Evolutionary conservation across 176 grass and related monocot species (phyloP).

Genomic region (Carex scoparia): DNA sequence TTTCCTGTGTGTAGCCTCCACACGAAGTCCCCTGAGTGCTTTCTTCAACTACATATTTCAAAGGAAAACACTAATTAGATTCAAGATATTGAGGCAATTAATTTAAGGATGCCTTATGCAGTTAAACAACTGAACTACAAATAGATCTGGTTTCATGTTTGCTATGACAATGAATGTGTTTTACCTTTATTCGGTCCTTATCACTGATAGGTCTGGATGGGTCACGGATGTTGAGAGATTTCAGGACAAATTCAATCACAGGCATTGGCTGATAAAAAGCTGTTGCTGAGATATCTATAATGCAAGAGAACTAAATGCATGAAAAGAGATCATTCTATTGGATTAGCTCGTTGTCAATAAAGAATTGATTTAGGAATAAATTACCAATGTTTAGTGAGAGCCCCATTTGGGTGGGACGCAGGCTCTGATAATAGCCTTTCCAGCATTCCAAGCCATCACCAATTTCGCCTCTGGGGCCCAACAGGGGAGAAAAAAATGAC

Average conservation of each 20-base stretch:
- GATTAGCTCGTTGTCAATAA: not conserved
- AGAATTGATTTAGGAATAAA: not conserved
- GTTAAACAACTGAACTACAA: not conserved
- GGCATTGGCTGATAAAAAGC: slow-evolving; percentile 68
- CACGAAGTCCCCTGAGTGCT: slow-evolving; percentile 49
- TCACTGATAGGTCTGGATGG: slow-evolving; percentile 37
- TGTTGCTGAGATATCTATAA: slow-evolving; percentile 76
- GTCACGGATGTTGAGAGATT: slow-evolving; percentile 44
- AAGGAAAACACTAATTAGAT: not conserved
- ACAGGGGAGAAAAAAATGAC: slow-evolving; percentile 73
- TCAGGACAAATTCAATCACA: slow-evolving; percentile 47
- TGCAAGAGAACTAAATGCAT: slow-evolving; percentile 2
- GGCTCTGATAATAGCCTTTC: slow-evolving; percentile 91
- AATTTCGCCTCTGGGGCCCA: slow-evolving; percentile 49
- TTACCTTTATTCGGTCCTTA: slow-evolving; percentile 57
- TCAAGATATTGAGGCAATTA: not conserved
- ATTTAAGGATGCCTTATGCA: not conserved
- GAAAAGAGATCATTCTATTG: not conserved
- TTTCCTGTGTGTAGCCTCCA: slow-evolving; percentile 58
- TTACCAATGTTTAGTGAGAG: slow-evolving; percentile 75
- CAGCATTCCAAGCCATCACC: slow-evolving; percentile 80
- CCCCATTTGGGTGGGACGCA: slow-evolving; percentile 82
- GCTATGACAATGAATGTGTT: not conserved
- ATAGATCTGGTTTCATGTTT: not conserved
- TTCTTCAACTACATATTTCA: slow-evolving; percentile 55